Conservation (phyloP, 1,139 yeast species). For the Sugiyamaella novakii region DNA sequence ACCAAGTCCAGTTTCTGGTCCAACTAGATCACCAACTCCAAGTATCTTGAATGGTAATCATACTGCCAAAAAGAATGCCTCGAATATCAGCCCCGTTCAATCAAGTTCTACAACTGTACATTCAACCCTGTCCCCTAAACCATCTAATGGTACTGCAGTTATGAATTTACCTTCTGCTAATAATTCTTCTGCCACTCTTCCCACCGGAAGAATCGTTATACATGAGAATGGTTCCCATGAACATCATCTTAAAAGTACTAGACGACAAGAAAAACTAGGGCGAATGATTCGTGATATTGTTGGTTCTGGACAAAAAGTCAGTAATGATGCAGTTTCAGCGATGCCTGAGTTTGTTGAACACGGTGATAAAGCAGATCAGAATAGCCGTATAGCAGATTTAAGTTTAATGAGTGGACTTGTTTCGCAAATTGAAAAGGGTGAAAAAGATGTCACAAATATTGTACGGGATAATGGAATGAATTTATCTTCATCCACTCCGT, state of each 20-base stretch:
- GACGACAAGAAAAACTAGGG: slow-evolving; percentile 84
- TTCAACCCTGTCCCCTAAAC: slow-evolving; percentile 5
- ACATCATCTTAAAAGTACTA: slow-evolving; percentile 73
- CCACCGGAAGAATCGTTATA: slow-evolving; percentile 24
- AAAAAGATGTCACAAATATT: slow-evolving; percentile 29
- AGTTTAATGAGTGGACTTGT: slow-evolving; percentile 81
- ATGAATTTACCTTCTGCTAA: slow-evolving; percentile 3
- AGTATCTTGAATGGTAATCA: neutral
- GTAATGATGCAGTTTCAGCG: slow-evolving; percentile 82
- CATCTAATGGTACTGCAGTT: slow-evolving; percentile 2
- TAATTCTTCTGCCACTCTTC: neutral
- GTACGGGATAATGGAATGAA: slow-evolving; percentile 23
- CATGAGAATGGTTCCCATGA: slow-evolving; percentile 71
- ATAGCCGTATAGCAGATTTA: slow-evolving; percentile 46
- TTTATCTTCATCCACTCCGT: slow-evolving; percentile 29
- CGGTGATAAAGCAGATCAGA: slow-evolving; percentile 23
- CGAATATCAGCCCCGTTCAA: slow-evolving; percentile 3
- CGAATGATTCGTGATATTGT: slow-evolving; percentile 84
- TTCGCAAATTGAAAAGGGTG: slow-evolving; percentile 55
- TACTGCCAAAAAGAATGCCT: neutral
- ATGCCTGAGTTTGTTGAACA: slow-evolving; percentile 65
- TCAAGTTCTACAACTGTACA: slow-evolving; percentile 1
- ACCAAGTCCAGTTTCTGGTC: slow-evolving; percentile 12
- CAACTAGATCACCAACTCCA: slow-evolving; percentile 12
- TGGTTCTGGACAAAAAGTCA: slow-evolving; percentile 61